These are phyloP conservation scores for Pterocarpus santalinus DNA, from an alignment of 306 rosid species.

Conservation along the genomic window DNA sequence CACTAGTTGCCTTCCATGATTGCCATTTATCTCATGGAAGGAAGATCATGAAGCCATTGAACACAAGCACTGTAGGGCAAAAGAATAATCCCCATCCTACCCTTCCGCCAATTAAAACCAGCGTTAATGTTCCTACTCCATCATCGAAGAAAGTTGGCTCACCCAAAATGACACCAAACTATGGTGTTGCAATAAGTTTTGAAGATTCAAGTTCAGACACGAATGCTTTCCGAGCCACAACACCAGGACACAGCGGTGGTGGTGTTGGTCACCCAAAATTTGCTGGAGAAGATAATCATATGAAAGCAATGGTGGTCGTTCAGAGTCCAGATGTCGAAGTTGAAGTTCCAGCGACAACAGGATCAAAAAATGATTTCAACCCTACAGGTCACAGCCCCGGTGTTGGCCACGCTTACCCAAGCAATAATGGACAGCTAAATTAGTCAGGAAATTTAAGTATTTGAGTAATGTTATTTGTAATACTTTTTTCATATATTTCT, in stretches of 20 bases:
- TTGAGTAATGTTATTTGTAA: too few relatives aligned
- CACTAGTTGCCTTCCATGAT: background rate
- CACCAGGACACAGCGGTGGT: slow-evolving; percentile 66
- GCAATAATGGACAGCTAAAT: slow-evolving; percentile 29
- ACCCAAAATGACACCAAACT: background rate
- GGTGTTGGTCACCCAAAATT: slow-evolving; percentile 52
- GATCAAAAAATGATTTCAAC: slow-evolving; percentile 38
- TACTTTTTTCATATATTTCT: too few relatives aligned
- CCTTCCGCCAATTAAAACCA: background rate
- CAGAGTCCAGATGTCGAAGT: slow-evolving; percentile 17
- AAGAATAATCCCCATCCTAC: background rate
- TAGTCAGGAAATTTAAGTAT: background rate
- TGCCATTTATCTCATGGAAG: slow-evolving; percentile 17
- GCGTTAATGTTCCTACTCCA: background rate
- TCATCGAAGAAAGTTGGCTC: background rate
- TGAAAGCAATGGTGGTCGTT: slow-evolving; percentile 11
- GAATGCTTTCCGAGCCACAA: slow-evolving; percentile 41
- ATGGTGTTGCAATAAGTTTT: slow-evolving; percentile 1
- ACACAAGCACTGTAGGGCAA: background rate
- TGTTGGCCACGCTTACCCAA: slow-evolving; percentile 49
- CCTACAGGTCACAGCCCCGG: slow-evolving; percentile 64
- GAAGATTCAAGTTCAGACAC: slow-evolving; percentile 17
- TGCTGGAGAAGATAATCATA: background rate
- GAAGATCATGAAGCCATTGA: background rate
- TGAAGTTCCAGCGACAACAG: background rate